Evolutionary conservation across 1,139 yeast species (phyloP).

Genomic region (Taphrina pruni): DNA sequence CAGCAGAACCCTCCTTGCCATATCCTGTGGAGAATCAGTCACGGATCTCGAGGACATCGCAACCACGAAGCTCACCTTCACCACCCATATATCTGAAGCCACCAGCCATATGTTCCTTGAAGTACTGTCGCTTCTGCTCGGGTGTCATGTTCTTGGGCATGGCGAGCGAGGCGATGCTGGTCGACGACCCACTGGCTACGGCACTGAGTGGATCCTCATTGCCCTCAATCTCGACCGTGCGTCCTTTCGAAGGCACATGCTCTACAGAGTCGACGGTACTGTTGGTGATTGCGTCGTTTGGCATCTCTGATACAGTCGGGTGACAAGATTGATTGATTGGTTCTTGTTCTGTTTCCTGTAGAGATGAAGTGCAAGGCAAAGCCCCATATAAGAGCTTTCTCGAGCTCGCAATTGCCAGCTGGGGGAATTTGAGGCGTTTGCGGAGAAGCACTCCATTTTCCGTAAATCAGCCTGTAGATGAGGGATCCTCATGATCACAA

Average conservation of each 20-base stretch:
- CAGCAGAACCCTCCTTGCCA: conserved; percentile 70
- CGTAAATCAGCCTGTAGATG: no score
- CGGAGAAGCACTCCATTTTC: neutral
- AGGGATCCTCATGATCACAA: no score
- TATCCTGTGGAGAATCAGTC: conserved; percentile 18
- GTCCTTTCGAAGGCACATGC: conserved; percentile 11
- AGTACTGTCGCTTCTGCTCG: conserved; percentile 63
- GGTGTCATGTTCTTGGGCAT: conserved; percentile 21
- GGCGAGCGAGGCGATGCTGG: conserved; percentile 20
- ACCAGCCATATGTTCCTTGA: conserved; percentile 77
- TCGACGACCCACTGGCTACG: conserved; percentile 29
- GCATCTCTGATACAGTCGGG: neutral
- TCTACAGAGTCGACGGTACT: conserved; percentile 2
- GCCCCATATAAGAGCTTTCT: neutral
- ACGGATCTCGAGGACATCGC: neutral
- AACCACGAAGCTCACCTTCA: conserved; percentile 4
- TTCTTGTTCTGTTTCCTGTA: neutral
- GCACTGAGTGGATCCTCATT: conserved; percentile 1
- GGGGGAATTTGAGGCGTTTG: conserved; percentile 2
- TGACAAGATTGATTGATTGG: no score
- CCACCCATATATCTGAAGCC: conserved; percentile 75
- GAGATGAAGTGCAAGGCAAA: neutral
- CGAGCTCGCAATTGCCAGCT: neutral
- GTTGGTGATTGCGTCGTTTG: conserved; percentile 16
- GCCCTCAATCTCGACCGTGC: conserved; percentile 9